Conservation (phyloP, 2,329 filamentous ascomycete species). For the Cytospora piceae region DNA sequence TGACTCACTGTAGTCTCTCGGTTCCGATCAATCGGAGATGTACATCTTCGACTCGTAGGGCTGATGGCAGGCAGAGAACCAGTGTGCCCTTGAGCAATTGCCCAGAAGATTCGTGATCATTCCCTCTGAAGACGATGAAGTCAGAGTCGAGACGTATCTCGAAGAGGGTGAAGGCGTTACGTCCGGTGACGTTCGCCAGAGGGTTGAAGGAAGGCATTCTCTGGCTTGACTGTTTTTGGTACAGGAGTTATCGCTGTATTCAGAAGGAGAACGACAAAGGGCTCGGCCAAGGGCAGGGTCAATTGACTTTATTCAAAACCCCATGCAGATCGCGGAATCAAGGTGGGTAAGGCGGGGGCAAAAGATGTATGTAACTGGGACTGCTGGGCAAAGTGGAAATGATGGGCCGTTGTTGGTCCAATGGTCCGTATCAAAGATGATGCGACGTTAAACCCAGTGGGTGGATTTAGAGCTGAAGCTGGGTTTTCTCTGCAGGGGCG, state of each 20-base stretch:
- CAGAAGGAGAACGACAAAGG: conserved; percentile 15
- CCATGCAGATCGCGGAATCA: conserved; percentile 27
- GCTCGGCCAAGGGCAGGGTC: conserved; percentile 18
- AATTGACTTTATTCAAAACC: conserved; percentile 29
- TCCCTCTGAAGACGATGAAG: conserved; percentile 78
- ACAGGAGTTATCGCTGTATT: conserved; percentile 12
- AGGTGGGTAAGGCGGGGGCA: conserved; percentile 25
- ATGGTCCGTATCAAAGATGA: conserved; percentile 22
- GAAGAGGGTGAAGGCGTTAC: conserved; percentile 57
- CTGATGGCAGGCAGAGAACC: conserved; percentile 71
- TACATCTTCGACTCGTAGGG: conserved; percentile 73
- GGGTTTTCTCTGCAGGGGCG: conserved; percentile 2
- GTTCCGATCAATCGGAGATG: conserved; percentile 72
- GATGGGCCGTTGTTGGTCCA: conserved; percentile 19
- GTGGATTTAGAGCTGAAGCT: conserved; percentile 13
- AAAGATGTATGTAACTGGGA: conserved; percentile 22
- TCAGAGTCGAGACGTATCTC: conserved; percentile 72
- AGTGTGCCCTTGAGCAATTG: conserved; percentile 74
- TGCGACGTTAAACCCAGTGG: conserved; percentile 11
- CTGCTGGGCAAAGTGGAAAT: conserved; percentile 24
- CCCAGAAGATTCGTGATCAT: conserved; percentile 74
- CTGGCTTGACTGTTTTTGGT: conserved; percentile 14
- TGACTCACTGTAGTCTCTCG: conserved; percentile 67
- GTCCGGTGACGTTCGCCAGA: conserved; percentile 56
- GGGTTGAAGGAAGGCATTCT: conserved; percentile 62